These are phyloP conservation scores for Aotearoamyces nothofagi DNA, from an alignment of 2,329 filamentous ascomycete species.

Conservation along the genomic window DNA sequence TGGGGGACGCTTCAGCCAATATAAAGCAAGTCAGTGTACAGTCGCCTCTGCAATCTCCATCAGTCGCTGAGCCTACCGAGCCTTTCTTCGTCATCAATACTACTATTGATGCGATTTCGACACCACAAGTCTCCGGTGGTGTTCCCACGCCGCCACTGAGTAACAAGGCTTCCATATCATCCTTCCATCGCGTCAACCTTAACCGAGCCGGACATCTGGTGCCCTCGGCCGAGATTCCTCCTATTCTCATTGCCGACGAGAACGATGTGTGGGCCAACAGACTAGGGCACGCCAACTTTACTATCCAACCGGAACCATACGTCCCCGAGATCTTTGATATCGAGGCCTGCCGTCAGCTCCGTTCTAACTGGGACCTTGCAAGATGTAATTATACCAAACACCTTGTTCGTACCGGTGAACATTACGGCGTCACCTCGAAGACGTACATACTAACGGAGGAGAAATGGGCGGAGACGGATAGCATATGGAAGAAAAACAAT, in stretches of 20 bases:
- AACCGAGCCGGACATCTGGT: constrained; percentile 28
- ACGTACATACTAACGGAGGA: constrained; percentile 73
- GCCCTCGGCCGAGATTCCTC: constrained; percentile 40
- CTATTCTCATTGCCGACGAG: constrained; percentile 52
- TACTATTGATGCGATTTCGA: constrained; percentile 25
- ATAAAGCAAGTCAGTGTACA: constrained; percentile 41
- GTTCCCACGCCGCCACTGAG: constrained; percentile 60
- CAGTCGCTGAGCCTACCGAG: constrained; percentile 41
- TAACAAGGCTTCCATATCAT: constrained; percentile 61
- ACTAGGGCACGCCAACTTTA: constrained; percentile 88
- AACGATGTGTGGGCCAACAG: constrained; percentile 72
- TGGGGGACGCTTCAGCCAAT: constrained; percentile 35
- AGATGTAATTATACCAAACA: constrained; percentile 81
- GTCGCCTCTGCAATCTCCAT: constrained; percentile 78
- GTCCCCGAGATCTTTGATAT: constrained; percentile 43
- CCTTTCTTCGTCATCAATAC: constrained; percentile 25
- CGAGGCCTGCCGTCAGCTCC: constrained; percentile 43
- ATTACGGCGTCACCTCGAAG: constrained; percentile 81
- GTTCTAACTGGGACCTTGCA: constrained; percentile 69
- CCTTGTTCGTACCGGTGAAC: constrained; percentile 72
- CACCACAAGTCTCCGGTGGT: constrained; percentile 25
- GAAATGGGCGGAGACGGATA: constrained; percentile 77
- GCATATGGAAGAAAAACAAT: constrained; percentile 56
- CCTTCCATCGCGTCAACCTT: constrained; percentile 38
- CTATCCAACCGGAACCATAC: constrained; percentile 71